A percentile compares a stretch with the other conserved stretches of the same genome.
phyloP scores from a whole-genome alignment of 345 rosid species.

The Syzygium aromaticum region DNA sequence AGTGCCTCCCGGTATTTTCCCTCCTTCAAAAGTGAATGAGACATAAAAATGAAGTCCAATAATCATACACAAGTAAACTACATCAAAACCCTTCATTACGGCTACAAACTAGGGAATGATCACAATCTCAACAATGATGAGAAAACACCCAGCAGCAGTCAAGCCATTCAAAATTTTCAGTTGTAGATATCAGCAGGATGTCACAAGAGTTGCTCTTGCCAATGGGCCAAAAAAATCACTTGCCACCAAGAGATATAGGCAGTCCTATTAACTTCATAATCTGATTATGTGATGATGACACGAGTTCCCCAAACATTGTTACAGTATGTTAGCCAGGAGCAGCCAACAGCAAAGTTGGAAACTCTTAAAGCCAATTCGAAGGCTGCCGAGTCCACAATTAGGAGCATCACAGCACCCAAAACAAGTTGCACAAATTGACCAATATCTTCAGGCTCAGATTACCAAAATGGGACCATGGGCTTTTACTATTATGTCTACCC shows the following conservation, averaged over 20 bases:
- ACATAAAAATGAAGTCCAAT: background rate
- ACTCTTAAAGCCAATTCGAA: background rate
- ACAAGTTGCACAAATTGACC: background rate
- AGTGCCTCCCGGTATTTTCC: conserved; percentile 79
- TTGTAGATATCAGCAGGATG: background rate
- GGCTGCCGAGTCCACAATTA: background rate
- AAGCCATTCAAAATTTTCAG: background rate
- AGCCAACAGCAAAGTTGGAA: background rate
- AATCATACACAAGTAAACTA: background rate
- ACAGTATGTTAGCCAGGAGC: background rate
- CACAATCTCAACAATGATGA: background rate
- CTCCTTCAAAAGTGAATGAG: conserved; percentile 36
- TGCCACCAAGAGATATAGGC: background rate
- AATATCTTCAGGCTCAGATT: background rate
- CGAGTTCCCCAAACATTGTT: background rate
- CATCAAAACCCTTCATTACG: background rate
- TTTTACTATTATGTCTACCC: background rate
- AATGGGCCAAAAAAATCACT: background rate
- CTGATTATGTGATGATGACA: background rate
- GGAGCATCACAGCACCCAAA: background rate
- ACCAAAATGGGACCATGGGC: background rate
- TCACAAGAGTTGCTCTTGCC: background rate
- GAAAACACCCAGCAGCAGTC: background rate
- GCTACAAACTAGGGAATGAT: background rate
- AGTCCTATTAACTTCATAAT: background rate